A percentile compares a stretch with the other conserved stretches of the same genome.
Evolutionary conservation across 2,329 filamentous ascomycete genomes (phyloP).

Genomic region (Fonsecaea monophora): DNA sequence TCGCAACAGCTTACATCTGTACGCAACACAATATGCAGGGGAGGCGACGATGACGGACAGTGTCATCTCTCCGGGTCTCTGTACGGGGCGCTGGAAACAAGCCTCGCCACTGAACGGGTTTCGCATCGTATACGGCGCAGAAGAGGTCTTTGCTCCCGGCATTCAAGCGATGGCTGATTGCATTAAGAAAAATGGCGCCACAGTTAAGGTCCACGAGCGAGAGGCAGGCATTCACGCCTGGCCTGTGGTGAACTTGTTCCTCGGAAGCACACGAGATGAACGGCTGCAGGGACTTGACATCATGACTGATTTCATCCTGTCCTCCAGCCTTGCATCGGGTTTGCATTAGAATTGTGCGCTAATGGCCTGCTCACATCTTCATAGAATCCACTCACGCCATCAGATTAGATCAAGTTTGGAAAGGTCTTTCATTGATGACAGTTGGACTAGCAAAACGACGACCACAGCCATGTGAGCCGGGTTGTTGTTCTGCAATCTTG

Average conservation of each 20-base stretch:
- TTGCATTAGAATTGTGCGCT: conserved; percentile 3
- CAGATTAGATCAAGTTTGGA: conserved; percentile 70
- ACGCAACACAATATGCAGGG: conserved; percentile 73
- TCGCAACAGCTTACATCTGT: conserved; percentile 68
- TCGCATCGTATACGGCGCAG: conserved; percentile 73
- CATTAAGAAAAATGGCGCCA: conserved; percentile 61
- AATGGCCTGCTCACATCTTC: not conserved
- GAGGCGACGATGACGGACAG: conserved; percentile 60
- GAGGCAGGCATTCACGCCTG: conserved; percentile 77
- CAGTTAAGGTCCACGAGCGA: conserved; percentile 65
- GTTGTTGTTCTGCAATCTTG: conserved; percentile 22
- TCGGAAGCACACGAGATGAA: conserved; percentile 56
- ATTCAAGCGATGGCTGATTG: conserved; percentile 66
- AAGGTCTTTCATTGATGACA: conserved; percentile 51
- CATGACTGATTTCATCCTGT: conserved; percentile 38
- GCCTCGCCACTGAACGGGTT: conserved; percentile 72
- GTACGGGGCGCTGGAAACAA: conserved; percentile 68
- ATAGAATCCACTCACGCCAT: conserved; percentile 42
- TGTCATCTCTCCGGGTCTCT: conserved; percentile 70
- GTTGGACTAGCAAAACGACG: conserved; percentile 18
- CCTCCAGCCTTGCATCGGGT: conserved; percentile 30
- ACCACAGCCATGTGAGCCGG: conserved; percentile 28
- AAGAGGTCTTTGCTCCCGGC: conserved; percentile 78
- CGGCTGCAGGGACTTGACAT: conserved; percentile 55
- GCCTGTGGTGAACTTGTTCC: conserved; percentile 72